phyloP scores from a whole-genome alignment of 495 filamentous ascomycete species.

The Hypoxylon lenormandii region DNA sequence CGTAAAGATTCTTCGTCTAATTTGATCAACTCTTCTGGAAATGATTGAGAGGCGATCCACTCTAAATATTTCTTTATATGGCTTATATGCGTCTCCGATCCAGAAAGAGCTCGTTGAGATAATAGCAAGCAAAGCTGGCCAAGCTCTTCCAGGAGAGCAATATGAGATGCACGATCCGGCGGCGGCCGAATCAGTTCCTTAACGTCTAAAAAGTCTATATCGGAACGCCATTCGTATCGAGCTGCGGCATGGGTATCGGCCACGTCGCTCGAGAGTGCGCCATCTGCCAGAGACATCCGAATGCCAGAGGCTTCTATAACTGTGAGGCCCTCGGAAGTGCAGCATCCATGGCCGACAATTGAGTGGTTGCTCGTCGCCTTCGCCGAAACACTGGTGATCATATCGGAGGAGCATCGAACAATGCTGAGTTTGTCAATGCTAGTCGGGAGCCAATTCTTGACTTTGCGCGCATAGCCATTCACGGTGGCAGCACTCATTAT shows the following conservation, averaged over 20 bases:
- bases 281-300: constrained; percentile 37
- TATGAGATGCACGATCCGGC: constrained; percentile 6
- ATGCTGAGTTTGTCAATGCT: constrained; percentile 48
- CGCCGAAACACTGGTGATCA: constrained; percentile 34
- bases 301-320: constrained; percentile 30
- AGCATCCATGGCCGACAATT: constrained; percentile 23
- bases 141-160: constrained; percentile 37
- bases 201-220: constrained; percentile 46
- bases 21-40: background rate
- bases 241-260: constrained; percentile 40
- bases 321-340: constrained; percentile 28
- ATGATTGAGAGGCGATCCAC: constrained; percentile 36
- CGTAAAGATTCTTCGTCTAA: constrained; percentile 19
- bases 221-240: constrained; percentile 46
- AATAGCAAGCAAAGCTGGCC: constrained; percentile 32
- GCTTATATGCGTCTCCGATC: background rate
- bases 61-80: constrained; percentile 37
- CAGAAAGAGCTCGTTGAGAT: constrained; percentile 14
- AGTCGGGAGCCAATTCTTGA: constrained; percentile 45
- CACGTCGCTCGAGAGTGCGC: constrained; percentile 34
- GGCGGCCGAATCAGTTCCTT: constrained; percentile 42
- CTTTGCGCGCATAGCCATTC: constrained; percentile 39
- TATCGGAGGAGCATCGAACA: constrained; percentile 23
- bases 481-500: constrained; percentile 46
- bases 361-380: constrained; percentile 33